A percentile compares a stretch with the other conserved stretches of the same genome.
Evolutionary conservation across 495 filamentous ascomycete genomes (phyloP).

Genomic region (Podospora didyma): DNA sequence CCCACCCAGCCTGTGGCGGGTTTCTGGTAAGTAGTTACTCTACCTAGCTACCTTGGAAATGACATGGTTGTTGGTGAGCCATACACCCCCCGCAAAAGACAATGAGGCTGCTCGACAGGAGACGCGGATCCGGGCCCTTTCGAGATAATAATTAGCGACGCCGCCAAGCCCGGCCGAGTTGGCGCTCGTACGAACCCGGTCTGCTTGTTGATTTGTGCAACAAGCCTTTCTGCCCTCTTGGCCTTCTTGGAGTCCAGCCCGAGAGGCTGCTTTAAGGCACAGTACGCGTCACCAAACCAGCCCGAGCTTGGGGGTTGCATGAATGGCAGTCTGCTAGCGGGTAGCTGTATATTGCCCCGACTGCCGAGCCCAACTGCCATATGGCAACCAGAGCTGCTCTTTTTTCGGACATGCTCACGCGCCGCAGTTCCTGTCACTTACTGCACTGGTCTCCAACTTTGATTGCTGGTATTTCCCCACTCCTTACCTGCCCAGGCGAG

Average conservation of each 20-base stretch:
- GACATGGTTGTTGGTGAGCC: no score
- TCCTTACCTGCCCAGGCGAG: slow-evolving; percentile 1
- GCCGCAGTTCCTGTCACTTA: neutral
- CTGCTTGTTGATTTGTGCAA: neutral
- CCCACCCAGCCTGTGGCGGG: neutral
- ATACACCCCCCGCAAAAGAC: no score
- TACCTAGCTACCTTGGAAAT: neutral
- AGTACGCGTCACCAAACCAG: slow-evolving; percentile 5
- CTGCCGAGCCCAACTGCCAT: slow-evolving; percentile 19
- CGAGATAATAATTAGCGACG: slow-evolving; percentile 2
- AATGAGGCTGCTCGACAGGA: neutral
- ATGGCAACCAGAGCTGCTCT: slow-evolving; percentile 5
- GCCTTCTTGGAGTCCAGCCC: neutral
- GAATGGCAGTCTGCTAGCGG: neutral
- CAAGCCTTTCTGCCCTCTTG: neutral
- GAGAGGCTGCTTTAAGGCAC: neutral
- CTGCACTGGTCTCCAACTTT: neutral
- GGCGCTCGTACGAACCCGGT: slow-evolving; percentile 15
- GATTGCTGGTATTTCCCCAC: slow-evolving; percentile 5
- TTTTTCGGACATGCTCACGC: slow-evolving; percentile 5
- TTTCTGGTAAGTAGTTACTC: neutral
- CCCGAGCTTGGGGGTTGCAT: slow-evolving; percentile 9
- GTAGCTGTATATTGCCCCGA: slow-evolving; percentile 14
- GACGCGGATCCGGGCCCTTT: neutral
- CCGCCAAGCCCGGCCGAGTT: slow-evolving; percentile 7